Evolutionary conservation across 768 basidiomycete species (phyloP).

Genomic region (Termitomyces sp.): DNA sequence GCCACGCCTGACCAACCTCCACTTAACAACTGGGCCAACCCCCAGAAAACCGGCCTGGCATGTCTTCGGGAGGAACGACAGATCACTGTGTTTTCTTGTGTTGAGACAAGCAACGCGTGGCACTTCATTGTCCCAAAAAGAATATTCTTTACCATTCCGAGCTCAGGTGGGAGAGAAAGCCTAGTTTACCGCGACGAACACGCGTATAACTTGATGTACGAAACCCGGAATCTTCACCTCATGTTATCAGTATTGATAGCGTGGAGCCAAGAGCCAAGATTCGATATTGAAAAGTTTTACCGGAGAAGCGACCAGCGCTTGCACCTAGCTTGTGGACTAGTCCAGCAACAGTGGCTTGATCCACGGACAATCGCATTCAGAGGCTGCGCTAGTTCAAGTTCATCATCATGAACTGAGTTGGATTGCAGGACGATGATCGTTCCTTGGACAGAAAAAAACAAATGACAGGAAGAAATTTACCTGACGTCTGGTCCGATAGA

Average conservation of each 20-base stretch:
- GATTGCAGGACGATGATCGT: not conserved
- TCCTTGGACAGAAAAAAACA: not conserved
- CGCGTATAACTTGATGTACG: not conserved
- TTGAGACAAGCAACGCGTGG: not conserved
- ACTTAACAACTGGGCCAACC: not conserved
- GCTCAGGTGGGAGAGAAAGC: not conserved
- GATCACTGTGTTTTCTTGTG: not conserved
- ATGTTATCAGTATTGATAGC: not conserved
- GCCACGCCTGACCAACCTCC: not conserved
- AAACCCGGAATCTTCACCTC: not conserved
- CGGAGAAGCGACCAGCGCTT: no score
- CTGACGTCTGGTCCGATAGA: not conserved
- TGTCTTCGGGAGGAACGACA: constrained; percentile 1
- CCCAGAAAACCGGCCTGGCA: not conserved
- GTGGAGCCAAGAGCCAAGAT: not conserved
- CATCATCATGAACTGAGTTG: not conserved
- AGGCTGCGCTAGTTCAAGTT: not conserved
- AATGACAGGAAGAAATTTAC: no score
- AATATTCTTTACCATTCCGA: constrained; percentile 1
- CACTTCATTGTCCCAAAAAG: not conserved
- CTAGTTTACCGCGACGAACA: not conserved
- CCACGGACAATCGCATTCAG: not conserved
- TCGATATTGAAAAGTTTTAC: no score
- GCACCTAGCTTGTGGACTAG: not conserved
- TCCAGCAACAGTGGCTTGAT: not conserved